Percentiles rank a stretch among this genome's conserved stretches.
These are phyloP conservation scores for Collybiopsis confluens DNA, from an alignment of 768 basidiomycete genomes.

Conservation along the genomic window DNA sequence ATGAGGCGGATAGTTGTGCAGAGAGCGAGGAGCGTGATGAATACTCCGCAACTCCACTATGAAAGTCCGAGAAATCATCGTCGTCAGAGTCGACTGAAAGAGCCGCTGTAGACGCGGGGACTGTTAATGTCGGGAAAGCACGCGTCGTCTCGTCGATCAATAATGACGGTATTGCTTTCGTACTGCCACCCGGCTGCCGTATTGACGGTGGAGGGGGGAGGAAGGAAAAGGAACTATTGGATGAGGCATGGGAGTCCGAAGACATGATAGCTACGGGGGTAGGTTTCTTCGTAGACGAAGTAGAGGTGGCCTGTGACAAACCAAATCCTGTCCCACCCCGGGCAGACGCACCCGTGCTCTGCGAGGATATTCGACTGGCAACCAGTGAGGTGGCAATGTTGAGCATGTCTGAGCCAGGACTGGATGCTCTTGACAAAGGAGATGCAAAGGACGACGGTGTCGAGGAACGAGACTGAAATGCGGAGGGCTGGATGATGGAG, in stretches of 20 bases:
- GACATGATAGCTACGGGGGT: slow-evolving; percentile 15
- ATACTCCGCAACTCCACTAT: slow-evolving; percentile 18
- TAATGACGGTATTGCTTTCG: slow-evolving; percentile 14
- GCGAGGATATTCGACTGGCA: neutral
- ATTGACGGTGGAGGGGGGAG: slow-evolving; percentile 17
- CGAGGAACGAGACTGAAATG: neutral
- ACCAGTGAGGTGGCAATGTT: neutral
- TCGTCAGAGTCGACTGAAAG: slow-evolving; percentile 31
- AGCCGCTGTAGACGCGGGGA: slow-evolving; percentile 25
- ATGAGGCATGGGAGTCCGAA: slow-evolving; percentile 12
- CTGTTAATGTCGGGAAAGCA: slow-evolving; percentile 15
- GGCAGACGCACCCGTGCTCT: neutral
- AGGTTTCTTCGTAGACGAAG: slow-evolving; percentile 11
- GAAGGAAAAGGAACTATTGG: slow-evolving; percentile 11
- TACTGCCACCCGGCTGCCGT: slow-evolving; percentile 8
- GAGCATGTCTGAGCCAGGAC: slow-evolving; percentile 1
- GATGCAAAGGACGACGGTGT: neutral
- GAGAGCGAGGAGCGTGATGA: slow-evolving; percentile 11
- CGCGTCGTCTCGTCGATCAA: slow-evolving; percentile 11
- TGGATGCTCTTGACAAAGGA: neutral
- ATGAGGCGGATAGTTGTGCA: slow-evolving; percentile 20
- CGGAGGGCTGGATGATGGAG: neutral
- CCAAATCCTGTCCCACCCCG: neutral
- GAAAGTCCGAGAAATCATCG: slow-evolving; percentile 54
- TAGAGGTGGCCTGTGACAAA: neutral